Evolutionary conservation across 257 asterid genomes (phyloP).

Genomic region (Nicotiana noctiflora): DNA sequence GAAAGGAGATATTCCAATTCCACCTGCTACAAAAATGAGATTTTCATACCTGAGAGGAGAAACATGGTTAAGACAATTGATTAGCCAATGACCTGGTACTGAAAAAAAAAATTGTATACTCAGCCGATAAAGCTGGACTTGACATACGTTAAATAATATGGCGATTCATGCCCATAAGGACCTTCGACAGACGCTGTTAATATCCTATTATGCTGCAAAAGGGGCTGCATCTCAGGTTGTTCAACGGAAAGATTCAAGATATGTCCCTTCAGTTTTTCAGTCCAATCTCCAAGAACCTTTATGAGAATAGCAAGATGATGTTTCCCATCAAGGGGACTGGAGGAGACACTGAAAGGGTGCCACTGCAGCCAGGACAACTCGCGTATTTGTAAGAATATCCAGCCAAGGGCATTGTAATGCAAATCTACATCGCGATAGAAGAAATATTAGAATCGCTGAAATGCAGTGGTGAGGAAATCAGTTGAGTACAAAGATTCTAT

Average conservation of each 20-base stretch:
- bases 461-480: not conserved
- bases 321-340: slow-evolving; percentile 54
- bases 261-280: slow-evolving; percentile 27
- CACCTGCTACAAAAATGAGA: slow-evolving; percentile 81
- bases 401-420: slow-evolving; percentile 60
- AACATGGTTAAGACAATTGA: too few species aligned
- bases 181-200: too few species aligned
- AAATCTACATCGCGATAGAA: slow-evolving; percentile 29
- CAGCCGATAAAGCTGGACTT: too few species aligned
- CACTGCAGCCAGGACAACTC: slow-evolving; percentile 61
- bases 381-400: slow-evolving; percentile 51
- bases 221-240: slow-evolving; percentile 14
- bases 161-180: too few species aligned
- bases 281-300: slow-evolving; percentile 62
- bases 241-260: slow-evolving; percentile 17
- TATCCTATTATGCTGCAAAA: slow-evolving; percentile 15
- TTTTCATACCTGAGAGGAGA: slow-evolving; percentile 50
- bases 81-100: too few species aligned
- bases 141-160: too few species aligned
- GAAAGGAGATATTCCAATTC: slow-evolving; percentile 83
- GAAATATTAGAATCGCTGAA: not conserved
- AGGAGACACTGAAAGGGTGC: slow-evolving; percentile 68
- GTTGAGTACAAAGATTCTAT: not conserved
- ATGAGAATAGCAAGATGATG: slow-evolving; percentile 40
- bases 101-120: too few species aligned